Conservation (phyloP, 352 stramenopile species). For the Globisporangium lucens region DNA sequence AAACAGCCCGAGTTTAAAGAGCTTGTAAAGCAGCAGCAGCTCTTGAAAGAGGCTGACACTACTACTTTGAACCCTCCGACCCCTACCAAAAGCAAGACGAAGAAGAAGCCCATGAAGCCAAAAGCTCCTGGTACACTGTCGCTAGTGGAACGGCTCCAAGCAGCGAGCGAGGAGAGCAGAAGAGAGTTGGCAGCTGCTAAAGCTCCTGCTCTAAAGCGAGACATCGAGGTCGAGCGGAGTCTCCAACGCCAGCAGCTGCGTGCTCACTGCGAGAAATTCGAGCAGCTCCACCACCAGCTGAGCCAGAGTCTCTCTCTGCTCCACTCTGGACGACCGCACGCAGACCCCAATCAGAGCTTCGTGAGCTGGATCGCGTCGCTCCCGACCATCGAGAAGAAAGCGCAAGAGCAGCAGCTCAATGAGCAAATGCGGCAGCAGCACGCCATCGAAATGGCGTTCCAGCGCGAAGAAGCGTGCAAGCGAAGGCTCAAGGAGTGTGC, state of each 20-base stretch:
- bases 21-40: not conserved
- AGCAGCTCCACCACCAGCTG: conserved; percentile 34
- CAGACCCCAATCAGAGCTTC: conserved; percentile 38
- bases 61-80: not conserved
- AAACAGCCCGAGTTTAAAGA: not conserved
- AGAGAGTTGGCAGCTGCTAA: not conserved
- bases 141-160: conserved; percentile 12
- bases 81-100: not conserved
- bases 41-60: not conserved
- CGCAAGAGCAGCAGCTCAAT: conserved; percentile 30
- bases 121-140: not conserved
- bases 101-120: not conserved
- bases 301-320: conserved; percentile 34
- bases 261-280: conserved; percentile 20
- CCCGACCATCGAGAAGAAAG: conserved; percentile 45
- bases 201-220: not conserved
- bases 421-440: conserved; percentile 40
- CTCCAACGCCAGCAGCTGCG: conserved; percentile 27
- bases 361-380: conserved; percentile 54
- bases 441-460: conserved; percentile 43
- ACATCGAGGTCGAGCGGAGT: conserved; percentile 13
- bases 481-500: conserved; percentile 33
- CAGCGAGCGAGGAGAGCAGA: conserved; percentile 11
- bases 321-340: conserved; percentile 35
- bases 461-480: conserved; percentile 35